Evolutionary conservation across 495 filamentous ascomycete species (phyloP), one percentile per base, ranked within the genome.

Genomic region (Trichocladium uniseriatum): DNA sequence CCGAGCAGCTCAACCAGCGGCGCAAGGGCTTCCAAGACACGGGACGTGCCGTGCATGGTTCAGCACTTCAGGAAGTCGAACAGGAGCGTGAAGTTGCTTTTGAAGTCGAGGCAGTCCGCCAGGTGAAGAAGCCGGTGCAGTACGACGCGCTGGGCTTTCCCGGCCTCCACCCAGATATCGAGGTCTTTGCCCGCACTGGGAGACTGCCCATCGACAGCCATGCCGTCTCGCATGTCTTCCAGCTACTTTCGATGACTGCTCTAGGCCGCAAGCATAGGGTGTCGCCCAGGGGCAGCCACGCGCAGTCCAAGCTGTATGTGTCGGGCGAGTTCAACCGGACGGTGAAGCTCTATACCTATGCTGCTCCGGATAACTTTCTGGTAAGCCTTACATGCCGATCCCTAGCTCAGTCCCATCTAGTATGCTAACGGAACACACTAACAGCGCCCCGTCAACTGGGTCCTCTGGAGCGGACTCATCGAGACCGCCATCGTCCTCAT

Each of bases 41-140:
- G 6, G 61, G 62, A 0, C 48, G 50, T 6, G 66, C 69, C 0
- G 61, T 72, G 1, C 61, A 69, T 21, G 54, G 53, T 8, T 72
- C 69, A 0, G 71, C 69, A 4, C 50, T 79, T 1, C 64, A 77
- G 45, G 76, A 80, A 40, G 76, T 79, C 0, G 76, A 78, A 47
- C 70, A 75, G 52, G 71, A 78, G 44, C 62, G 72, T 14, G 70
- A 76, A 38, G 65, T 76, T 1, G 67, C 66, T 13, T 63, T 64
- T 16, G 65, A 77, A 52, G 63, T 74, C n/a, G 72, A 80, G 48
- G 57, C 68, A 21, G 71, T 77, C 13, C 68, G 75, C 15, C 70
- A 76, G 36, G 54, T 74, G 15, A 58, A 71, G 56, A 69, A 65
- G 41, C 65, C 62, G 18, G 14, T 46, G 21, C 34, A 50, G 6